Conservation (phyloP, 345 rosid genomes). For the Hibiscus tridactylites region DNA sequence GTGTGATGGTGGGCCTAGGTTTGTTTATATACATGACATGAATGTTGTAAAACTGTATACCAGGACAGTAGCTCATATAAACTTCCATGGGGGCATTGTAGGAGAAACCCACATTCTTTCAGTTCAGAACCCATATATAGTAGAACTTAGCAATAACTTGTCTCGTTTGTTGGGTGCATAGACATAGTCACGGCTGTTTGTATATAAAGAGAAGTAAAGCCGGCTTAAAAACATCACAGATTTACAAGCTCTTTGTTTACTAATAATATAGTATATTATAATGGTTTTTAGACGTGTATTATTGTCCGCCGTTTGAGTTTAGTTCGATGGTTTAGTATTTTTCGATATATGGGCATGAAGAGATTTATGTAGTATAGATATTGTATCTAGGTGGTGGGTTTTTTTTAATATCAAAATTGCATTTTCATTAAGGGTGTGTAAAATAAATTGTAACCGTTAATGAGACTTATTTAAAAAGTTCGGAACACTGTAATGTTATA, state of each 20-base stretch:
- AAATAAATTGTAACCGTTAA: no score
- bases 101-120: constrained; percentile 26
- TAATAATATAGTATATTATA: not conserved
- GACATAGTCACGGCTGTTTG: constrained; percentile 34
- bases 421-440: no score
- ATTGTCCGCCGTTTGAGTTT: no score
- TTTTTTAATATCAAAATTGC: no score
- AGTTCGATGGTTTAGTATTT: no score
- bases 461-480: no score
- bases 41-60: constrained; percentile 20
- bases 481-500: no score
- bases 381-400: no score
- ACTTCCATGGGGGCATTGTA: constrained; percentile 21
- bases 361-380: no score
- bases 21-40: constrained; percentile 24
- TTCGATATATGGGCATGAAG: no score
- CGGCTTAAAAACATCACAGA: constrained; percentile 22
- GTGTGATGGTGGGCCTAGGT: constrained; percentile 15
- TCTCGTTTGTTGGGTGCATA: constrained; percentile 26
- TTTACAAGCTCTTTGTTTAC: constrained; percentile 6
- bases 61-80: constrained; percentile 17
- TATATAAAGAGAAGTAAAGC: constrained; percentile 42
- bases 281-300: no score
- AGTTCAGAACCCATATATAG: constrained; percentile 35
- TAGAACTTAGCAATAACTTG: constrained; percentile 14